phyloP scores from a whole-genome alignment of 1,284 basidiomycete genomes.

The Pseudozyma sp. region DNA sequence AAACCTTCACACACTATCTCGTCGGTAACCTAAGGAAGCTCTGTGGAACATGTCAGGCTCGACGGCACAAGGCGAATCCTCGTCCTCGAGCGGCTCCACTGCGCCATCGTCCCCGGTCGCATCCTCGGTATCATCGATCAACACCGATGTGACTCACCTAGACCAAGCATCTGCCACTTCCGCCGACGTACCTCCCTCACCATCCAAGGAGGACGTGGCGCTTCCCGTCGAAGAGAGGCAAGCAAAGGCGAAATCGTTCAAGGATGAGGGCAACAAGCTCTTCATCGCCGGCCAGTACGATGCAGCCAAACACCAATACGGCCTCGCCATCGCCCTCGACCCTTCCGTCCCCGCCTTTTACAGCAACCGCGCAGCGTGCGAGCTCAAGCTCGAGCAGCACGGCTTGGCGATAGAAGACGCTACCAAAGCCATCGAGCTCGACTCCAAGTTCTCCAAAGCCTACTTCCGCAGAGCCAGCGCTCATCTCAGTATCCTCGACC shows the following conservation, averaged over 20 bases:
- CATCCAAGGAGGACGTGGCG: conserved; percentile 35
- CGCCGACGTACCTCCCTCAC: conserved; percentile 57
- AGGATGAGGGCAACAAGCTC: conserved; percentile 63
- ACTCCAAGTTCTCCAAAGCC: conserved; percentile 90
- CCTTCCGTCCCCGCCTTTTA: conserved; percentile 56
- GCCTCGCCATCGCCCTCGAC: conserved; percentile 60
- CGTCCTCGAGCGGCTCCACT: conserved; percentile 29
- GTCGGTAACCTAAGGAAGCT: too few species aligned
- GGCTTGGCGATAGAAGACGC: conserved; percentile 67
- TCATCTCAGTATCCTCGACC: conserved; percentile 82
- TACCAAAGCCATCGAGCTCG: conserved; percentile 84
- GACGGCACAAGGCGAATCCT: conserved; percentile 20
- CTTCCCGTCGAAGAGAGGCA: conserved; percentile 53
- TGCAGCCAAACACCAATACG: conserved; percentile 62
- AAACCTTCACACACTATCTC: too few species aligned
- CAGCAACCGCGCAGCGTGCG: conserved; percentile 66
- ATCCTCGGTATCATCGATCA: conserved; percentile 32
- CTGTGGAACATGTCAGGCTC: conserved; percentile 16
- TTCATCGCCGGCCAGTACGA: conserved; percentile 59
- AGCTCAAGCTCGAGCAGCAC: conserved; percentile 68
- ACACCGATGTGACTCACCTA: conserved; percentile 35
- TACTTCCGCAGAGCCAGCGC: conserved; percentile 92
- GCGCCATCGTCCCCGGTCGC: conserved; percentile 35
- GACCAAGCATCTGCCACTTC: conserved; percentile 57
- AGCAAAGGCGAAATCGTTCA: conserved; percentile 45